Evolutionary conservation across 148 eudicot genomes (phyloP), one percentile per base, ranked within the genome.

Genomic region (Beta vulgaris): DNA sequence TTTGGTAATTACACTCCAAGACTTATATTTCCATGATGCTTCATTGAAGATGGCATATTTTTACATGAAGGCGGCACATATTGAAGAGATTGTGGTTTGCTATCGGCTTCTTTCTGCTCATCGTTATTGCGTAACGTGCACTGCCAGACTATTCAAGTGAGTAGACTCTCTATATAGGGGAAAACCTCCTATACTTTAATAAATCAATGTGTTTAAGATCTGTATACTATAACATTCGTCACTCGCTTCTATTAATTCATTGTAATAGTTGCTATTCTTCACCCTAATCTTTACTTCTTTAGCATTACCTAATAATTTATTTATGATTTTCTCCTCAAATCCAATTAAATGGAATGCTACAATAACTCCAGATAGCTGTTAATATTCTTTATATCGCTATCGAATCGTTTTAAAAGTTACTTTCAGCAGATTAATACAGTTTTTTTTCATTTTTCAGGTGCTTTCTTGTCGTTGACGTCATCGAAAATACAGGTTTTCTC

Each of bases 1-100:
- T 69, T 84, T 9, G 69, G 84, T 74, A 63, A 69, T 21, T 54
- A 29, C 40, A 14, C 79, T 16, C 82, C 80, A 14, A 34, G 40
- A 46, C 55, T 67, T 48, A 55, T 78, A 40, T 55, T 77, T 32
- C n/a, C 28, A 29, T 71, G 53, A 80, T 46, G 61, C 32, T 73
- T 40, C 29, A 0, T 35, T 73, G 36, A 36, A 44, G 46, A 40
- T 26, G 72, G 43, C 69, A 68, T 68, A 21, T 63, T 11, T 21
- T 65, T 9, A 7, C 19, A 43, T 53, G 28, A 32, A 12, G 55
- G 5, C 29, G 14, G 29, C 35, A 23, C 2, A 15, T 68, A 44
- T 11, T 43, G 55, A 68, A 55, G 32, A 68, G 25, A 43, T 54
- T 40, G 69, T 14, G 34, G 26, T 0, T 66, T 19, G 51, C 43